phyloP scores from a whole-genome alignment of 2,329 filamentous ascomycete species.

The Botrytis deweyae region DNA sequence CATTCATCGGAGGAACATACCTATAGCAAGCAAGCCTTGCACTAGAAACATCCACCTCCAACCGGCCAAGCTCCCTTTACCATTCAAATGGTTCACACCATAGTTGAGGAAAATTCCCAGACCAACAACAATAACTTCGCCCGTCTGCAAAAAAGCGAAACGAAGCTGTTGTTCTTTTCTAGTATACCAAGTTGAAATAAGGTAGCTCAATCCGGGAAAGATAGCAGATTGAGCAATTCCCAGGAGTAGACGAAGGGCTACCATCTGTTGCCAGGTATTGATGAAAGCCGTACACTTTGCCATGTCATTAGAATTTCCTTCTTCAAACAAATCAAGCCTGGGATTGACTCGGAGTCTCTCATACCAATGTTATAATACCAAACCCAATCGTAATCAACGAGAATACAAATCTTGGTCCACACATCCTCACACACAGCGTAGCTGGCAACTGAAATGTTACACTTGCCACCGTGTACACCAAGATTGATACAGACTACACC shows the following conservation, averaged over 20 bases:
- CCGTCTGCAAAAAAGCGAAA: constrained; percentile 65
- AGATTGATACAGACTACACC: constrained; percentile 59
- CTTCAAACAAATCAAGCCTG: not conserved
- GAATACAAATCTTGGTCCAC: constrained; percentile 65
- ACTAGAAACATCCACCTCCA: constrained; percentile 68
- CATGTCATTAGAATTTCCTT: not conserved
- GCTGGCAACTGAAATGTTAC: constrained; percentile 68
- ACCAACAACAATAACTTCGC: constrained; percentile 60
- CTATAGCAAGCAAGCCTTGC: constrained; percentile 52
- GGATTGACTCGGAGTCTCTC: not conserved
- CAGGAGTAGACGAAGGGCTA: constrained; percentile 62
- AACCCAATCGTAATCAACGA: constrained; percentile 58
- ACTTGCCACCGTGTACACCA: constrained; percentile 69
- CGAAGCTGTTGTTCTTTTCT: constrained; percentile 45
- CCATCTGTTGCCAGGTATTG: constrained; percentile 67
- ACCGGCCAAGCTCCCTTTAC: constrained; percentile 51
- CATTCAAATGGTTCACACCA: constrained; percentile 63
- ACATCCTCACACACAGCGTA: constrained; percentile 62
- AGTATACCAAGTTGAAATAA: constrained; percentile 44
- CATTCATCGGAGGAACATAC: constrained; percentile 24
- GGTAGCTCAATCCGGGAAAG: constrained; percentile 52
- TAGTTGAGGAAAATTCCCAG: constrained; percentile 50
- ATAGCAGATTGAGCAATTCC: constrained; percentile 61
- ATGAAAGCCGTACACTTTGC: constrained; percentile 63
- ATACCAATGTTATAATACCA: constrained; percentile 59